Percentiles rank a stretch among this genome's conserved stretches.
These are phyloP conservation scores for Echeveria elegans DNA, from an alignment of 164 flowering plant species.

Conservation along the genomic window DNA sequence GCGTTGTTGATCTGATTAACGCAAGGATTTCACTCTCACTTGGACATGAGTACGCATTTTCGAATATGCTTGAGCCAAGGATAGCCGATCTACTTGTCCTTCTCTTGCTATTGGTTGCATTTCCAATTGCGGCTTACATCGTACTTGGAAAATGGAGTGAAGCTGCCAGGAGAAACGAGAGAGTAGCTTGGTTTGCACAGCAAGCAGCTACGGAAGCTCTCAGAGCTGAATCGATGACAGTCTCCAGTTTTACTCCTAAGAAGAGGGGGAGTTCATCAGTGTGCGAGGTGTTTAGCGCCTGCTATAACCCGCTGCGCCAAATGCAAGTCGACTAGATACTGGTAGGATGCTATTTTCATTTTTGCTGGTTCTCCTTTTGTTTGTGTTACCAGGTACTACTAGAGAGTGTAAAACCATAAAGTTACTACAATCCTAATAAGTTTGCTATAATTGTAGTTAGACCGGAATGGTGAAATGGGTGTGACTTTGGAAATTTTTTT, in stretches of 20 bases:
- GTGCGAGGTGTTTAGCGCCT: constrained; percentile 70
- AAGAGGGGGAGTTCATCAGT: constrained; percentile 34
- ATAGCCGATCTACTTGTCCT: constrained; percentile 69
- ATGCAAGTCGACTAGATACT: constrained; percentile 84
- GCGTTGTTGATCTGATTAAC: background rate
- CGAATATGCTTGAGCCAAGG: constrained; percentile 91
- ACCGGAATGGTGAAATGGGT: too few relatives aligned
- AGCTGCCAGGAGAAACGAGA: constrained; percentile 49
- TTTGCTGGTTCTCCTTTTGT: background rate
- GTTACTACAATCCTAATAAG: constrained; percentile 1
- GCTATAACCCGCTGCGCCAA: constrained; percentile 78
- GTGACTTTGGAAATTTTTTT: too few relatives aligned
- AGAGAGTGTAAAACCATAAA: background rate
- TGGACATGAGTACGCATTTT: constrained; percentile 67
- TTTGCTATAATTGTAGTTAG: too few relatives aligned
- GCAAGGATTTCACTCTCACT: background rate
- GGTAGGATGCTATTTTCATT: constrained; percentile 30
- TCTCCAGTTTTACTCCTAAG: constrained; percentile 27
- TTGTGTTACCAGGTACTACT: background rate
- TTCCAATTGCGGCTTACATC: constrained; percentile 67
- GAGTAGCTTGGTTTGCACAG: constrained; percentile 59
- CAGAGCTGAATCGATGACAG: constrained; percentile 37
- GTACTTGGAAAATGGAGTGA: constrained; percentile 88
- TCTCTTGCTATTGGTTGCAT: constrained; percentile 63
- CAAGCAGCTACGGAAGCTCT: constrained; percentile 58